phyloP scores from a whole-genome alignment of 2,329 filamentous ascomycete genomes.

The Westerdykella ornata region DNA sequence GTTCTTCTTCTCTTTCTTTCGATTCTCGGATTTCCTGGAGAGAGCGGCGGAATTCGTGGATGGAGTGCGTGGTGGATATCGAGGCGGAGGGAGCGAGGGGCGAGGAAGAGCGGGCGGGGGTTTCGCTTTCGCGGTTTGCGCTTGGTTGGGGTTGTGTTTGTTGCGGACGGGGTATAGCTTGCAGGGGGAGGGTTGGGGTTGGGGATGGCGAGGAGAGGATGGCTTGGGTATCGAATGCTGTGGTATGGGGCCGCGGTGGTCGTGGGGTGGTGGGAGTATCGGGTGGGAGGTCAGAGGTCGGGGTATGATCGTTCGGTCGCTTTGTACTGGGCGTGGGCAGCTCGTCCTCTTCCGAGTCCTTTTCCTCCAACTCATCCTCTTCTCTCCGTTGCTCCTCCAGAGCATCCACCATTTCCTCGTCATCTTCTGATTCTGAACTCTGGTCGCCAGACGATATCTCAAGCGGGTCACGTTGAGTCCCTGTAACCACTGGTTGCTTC shows the following conservation, averaged over 20 bases:
- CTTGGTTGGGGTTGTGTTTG: background rate
- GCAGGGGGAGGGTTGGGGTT: slow-evolving; percentile 6
- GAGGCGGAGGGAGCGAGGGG: slow-evolving; percentile 16
- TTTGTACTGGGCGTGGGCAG: slow-evolving; percentile 1
- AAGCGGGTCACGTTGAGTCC: slow-evolving; percentile 13
- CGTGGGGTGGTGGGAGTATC: slow-evolving; percentile 4
- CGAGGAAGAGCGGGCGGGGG: slow-evolving; percentile 5
- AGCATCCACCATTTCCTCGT: slow-evolving; percentile 1
- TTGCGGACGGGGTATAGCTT: slow-evolving; percentile 8
- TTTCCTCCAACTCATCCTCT: slow-evolving; percentile 1
- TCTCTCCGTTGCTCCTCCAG: background rate
- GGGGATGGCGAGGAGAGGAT: slow-evolving; percentile 28
- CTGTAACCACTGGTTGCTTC: background rate
- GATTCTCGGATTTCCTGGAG: slow-evolving; percentile 19
- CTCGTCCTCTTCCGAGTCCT: slow-evolving; percentile 1
- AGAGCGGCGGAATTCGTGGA: slow-evolving; percentile 32
- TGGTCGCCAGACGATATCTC: slow-evolving; percentile 17
- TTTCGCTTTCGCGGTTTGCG: slow-evolving; percentile 1
- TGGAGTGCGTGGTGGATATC: slow-evolving; percentile 27
- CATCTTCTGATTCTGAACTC: slow-evolving; percentile 1
- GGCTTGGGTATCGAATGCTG: slow-evolving; percentile 30
- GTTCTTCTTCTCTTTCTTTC: no score
- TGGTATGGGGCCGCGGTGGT: slow-evolving; percentile 12
- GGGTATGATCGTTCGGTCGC: slow-evolving; percentile 1
- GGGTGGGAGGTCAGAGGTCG: slow-evolving; percentile 9